These are phyloP conservation scores for Macrophomina tecta DNA, from an alignment of 2,329 filamentous ascomycete genomes.

Conservation along the genomic window DNA sequence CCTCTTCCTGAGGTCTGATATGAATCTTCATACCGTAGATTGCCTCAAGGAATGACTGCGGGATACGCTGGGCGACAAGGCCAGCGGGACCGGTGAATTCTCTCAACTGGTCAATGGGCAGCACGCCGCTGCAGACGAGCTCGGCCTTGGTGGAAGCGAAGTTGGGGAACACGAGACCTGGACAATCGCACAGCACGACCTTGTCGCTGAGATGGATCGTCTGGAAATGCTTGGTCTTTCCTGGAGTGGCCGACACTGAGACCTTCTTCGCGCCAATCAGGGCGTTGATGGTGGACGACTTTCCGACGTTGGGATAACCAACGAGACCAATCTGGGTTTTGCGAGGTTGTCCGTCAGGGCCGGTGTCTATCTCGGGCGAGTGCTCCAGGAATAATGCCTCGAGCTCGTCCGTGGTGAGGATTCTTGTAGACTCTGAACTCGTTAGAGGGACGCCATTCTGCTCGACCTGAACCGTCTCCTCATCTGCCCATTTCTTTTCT, in stretches of 20 bases:
- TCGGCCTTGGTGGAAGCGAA: conserved; percentile 97
- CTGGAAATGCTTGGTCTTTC: conserved; percentile 99
- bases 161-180: conserved; percentile 97
- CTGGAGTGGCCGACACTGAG: conserved; percentile 93
- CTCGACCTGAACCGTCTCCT: conserved; percentile 44
- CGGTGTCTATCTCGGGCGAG: conserved; percentile 63
- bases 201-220: conserved; percentile 91
- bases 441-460: conserved; percentile 43
- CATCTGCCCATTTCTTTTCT: conserved; percentile 48
- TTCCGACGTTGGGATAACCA: conserved; percentile 98
- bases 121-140: conserved; percentile 89
- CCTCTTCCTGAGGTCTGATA: conserved; percentile 83
- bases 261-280: conserved; percentile 99
- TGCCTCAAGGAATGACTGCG: conserved; percentile 86
- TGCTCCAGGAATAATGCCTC: conserved; percentile 86
- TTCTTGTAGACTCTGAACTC: conserved; percentile 63
- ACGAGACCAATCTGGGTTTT: conserved; percentile 93
- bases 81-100: conserved; percentile 88
- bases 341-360: conserved; percentile 52
- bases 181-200: conserved; percentile 95
- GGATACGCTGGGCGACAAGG: conserved; percentile 83
- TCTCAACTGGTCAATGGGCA: conserved; percentile 94
- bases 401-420: conserved; percentile 90
- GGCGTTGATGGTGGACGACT: conserved; percentile 98
- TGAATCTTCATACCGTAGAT: conserved; percentile 91